Conservation (phyloP, 108 stramenopile genomes). For the Cylindrotheca closterium region DNA sequence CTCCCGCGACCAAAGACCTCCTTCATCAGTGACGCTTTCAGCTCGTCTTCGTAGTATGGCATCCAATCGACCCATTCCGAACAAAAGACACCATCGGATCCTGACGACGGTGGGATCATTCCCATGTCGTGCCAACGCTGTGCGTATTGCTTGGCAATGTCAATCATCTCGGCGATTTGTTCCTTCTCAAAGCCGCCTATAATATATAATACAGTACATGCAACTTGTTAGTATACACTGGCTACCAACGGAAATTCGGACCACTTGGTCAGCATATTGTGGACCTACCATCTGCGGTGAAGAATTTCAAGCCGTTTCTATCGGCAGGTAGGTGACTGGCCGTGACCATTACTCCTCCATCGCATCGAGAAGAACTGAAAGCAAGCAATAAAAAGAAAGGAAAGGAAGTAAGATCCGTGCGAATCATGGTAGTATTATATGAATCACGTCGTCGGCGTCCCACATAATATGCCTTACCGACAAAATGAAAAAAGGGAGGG, state of each 20-base stretch:
- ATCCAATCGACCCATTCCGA: conserved; percentile 71
- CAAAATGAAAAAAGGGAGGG: conserved; percentile 73
- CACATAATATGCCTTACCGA: conserved; percentile 19
- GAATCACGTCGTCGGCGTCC: neutral
- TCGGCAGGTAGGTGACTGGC: conserved; percentile 81
- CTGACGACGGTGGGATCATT: conserved; percentile 69
- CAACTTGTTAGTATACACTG: too few species aligned
- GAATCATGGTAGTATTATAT: too few species aligned
- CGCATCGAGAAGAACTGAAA: conserved; percentile 45
- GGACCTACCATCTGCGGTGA: conserved; percentile 30
- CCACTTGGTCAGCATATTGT: neutral
- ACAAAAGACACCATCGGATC: conserved; percentile 56
- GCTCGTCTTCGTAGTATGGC: conserved; percentile 50
- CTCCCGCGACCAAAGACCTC: conserved; percentile 28
- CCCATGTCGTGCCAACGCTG: conserved; percentile 54
- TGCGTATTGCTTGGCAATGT: conserved; percentile 37
- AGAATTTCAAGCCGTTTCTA: conserved; percentile 85
- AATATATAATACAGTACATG: too few species aligned
- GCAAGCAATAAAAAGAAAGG: neutral
- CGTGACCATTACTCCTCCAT: conserved; percentile 81
- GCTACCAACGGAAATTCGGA: too few species aligned
- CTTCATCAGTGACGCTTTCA: conserved; percentile 46
- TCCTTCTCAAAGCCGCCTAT: conserved; percentile 15
- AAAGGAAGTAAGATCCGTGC: too few species aligned
- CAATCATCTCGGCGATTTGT: conserved; percentile 33